Evolutionary conservation across 2,329 filamentous ascomycete species (phyloP).

Genomic region (Zasmidium citrigriseum): DNA sequence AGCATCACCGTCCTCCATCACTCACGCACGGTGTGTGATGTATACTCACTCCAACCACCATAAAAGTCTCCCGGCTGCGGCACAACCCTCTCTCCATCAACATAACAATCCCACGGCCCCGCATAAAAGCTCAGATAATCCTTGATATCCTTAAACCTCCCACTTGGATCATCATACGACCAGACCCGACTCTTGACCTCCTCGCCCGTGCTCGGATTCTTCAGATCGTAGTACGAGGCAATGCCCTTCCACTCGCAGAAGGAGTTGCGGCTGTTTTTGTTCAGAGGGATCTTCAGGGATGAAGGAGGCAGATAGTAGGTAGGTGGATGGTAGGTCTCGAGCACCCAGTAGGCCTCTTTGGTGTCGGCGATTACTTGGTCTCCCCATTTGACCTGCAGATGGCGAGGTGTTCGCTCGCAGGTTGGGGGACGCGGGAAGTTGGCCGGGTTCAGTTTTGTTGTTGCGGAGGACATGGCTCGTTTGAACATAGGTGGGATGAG

Average conservation of each 20-base stretch:
- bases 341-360: constrained; percentile 60
- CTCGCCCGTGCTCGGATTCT: constrained; percentile 39
- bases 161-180: constrained; percentile 59
- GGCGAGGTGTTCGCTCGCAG: constrained; percentile 55
- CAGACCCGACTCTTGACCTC: constrained; percentile 57
- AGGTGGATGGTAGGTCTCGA: constrained; percentile 64
- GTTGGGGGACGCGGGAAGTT: constrained; percentile 61
- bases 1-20: background rate
- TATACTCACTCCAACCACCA: constrained; percentile 57
- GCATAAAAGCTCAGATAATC: constrained; percentile 62
- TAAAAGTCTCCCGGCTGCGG: constrained; percentile 65
- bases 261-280: constrained; percentile 47
- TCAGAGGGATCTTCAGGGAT: constrained; percentile 51
- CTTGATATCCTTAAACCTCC: constrained; percentile 54
- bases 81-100: constrained; percentile 61
- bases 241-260: constrained; percentile 64
- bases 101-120: constrained; percentile 63
- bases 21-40: too few species aligned
- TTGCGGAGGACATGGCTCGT: constrained; percentile 20
- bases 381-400: constrained; percentile 58
- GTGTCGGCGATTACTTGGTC: constrained; percentile 60
- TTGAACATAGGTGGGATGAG: too few species aligned
- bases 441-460: constrained; percentile 55
- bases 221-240: constrained; percentile 60
- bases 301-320: constrained; percentile 63